These are phyloP conservation scores for Venturiaceae sp. DNA, from an alignment of 2,329 filamentous ascomycete species.

Conservation along the genomic window DNA sequence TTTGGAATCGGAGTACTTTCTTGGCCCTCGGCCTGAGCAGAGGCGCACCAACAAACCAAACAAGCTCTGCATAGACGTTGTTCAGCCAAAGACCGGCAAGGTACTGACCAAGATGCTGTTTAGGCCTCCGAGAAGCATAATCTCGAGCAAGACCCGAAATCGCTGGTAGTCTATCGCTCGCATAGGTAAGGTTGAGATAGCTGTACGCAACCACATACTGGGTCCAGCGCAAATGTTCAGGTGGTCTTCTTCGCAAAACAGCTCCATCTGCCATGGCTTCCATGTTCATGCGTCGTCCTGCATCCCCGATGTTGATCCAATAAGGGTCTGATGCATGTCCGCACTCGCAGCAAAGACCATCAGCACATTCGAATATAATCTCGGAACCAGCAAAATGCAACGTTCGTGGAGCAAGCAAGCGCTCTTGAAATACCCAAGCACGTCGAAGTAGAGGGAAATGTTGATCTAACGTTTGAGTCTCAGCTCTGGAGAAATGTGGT, in stretches of 20 bases:
- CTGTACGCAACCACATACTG: background rate
- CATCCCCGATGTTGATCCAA: background rate
- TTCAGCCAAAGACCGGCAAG: slow-evolving; percentile 2
- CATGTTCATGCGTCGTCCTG: background rate
- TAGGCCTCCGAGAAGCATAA: background rate
- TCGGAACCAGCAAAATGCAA: background rate
- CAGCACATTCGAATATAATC: slow-evolving; percentile 1
- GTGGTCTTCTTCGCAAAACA: background rate
- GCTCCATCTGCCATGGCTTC: background rate
- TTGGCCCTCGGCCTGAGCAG: background rate
- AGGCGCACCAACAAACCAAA: background rate
- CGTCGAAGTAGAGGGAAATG: background rate
- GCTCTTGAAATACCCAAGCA: slow-evolving; percentile 9
- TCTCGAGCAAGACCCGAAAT: slow-evolving; percentile 2
- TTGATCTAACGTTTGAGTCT: background rate
- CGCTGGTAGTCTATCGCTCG: background rate
- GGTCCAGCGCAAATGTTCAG: background rate
- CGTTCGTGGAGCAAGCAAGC: slow-evolving; percentile 2
- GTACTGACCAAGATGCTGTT: background rate
- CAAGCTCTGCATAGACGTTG: background rate
- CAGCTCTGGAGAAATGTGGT: background rate
- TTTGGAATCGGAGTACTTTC: background rate
- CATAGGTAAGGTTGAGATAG: background rate
- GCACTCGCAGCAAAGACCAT: background rate
- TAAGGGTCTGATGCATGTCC: background rate